Evolutionary conservation across 108 stramenopile genomes (phyloP), one percentile per base, ranked within the genome.

Genomic region (Discostella pseudostelligera): DNA sequence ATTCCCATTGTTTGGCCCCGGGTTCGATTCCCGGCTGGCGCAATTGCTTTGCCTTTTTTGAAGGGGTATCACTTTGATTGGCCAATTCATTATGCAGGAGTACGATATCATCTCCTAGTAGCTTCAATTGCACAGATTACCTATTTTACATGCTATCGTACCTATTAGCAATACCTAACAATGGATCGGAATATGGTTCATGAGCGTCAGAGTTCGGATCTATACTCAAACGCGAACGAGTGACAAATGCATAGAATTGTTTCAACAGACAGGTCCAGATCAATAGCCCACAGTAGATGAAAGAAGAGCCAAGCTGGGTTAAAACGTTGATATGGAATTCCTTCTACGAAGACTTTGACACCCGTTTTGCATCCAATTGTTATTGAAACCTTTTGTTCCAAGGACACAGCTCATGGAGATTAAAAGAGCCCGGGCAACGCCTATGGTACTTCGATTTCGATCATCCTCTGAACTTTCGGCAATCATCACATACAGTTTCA

Each of bases 11-110:
- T 67, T 72, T 58, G 68, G 74, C 80, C 80, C 80, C 80, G 80
- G 59, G 80, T 81, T 81, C 80, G 80, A 81, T 81, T 81, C 80
- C 59, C 80, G 80, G 80, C 80, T 81, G 70, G 80, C 48, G 62
- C 62, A 63, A 20, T 45, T n/a, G n/a, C n/a, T n/a, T n/a, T n/a
- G n/a, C n/a, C n/a, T n/a, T n/a, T n/a, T n/a, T n/a, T n/a, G n/a
- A n/a, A n/a, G n/a, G n/a, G n/a, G n/a, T n/a, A n/a, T n/a, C n/a
- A n/a, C n/a, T n/a, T n/a, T n/a, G n/a, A n/a, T n/a, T n/a, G n/a
- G n/a, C n/a, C n/a, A n/a, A n/a, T n/a, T n/a, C n/a, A n/a, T n/a
- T n/a, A n/a, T n/a, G n/a, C n/a, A n/a, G n/a, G n/a, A n/a, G n/a
- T n/a, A n/a, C n/a, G n/a, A n/a, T n/a, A n/a, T n/a, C n/a, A n/a